phyloP scores from a whole-genome alignment of 129 eudicot species.

The Kitagawia praeruptora region DNA sequence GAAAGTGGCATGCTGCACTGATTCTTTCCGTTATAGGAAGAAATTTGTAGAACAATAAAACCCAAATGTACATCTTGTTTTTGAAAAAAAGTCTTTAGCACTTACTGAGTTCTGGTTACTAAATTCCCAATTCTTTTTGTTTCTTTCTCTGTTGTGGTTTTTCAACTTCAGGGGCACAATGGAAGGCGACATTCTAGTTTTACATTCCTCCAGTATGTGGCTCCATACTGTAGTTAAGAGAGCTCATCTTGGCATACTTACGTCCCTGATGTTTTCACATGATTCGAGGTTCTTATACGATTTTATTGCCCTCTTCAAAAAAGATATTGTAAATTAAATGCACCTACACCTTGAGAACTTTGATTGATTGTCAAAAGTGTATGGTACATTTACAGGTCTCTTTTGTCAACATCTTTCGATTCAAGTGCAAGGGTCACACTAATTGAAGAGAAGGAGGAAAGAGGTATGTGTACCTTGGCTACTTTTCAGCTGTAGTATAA shows the following conservation, averaged over 20 bases:
- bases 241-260: conserved; percentile 86
- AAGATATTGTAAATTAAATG: neutral
- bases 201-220: conserved; percentile 47
- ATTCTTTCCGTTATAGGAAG: neutral
- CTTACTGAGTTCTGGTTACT: neutral
- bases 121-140: neutral
- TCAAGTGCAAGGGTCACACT: conserved; percentile 83
- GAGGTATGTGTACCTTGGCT: conserved; percentile 20
- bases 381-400: conserved; percentile 41
- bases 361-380: neutral
- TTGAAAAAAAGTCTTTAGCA: neutral
- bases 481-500: neutral
- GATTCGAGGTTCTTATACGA: conserved; percentile 58
- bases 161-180: conserved; percentile 57
- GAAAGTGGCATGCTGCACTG: neutral
- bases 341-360: neutral
- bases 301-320: neutral
- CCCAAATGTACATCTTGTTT: neutral
- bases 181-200: conserved; percentile 51
- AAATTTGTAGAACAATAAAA: neutral
- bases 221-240: conserved; percentile 47
- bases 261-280: conserved; percentile 63
- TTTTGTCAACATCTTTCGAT: conserved; percentile 76
- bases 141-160: neutral
- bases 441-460: conserved; percentile 42